Evolutionary conservation across 208 protist species (phyloP).

Genomic region (Naegleria lovaniensis): DNA sequence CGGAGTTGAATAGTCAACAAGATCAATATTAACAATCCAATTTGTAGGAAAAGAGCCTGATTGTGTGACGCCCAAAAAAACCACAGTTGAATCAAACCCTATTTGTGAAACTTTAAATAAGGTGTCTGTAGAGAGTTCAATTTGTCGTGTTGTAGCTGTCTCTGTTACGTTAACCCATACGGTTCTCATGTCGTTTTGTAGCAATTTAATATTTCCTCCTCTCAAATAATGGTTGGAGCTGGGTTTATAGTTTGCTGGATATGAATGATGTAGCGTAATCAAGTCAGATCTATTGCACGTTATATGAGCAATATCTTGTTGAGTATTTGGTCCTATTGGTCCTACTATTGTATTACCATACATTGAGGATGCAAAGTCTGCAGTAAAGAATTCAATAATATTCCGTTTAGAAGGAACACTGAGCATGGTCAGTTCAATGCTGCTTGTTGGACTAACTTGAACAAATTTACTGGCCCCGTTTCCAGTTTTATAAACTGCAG

Average conservation of each 20-base stretch:
- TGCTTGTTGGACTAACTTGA: background rate
- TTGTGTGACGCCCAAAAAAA: background rate
- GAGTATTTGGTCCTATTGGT: background rate
- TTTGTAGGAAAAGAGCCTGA: background rate
- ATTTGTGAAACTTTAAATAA: background rate
- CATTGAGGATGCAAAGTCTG: background rate
- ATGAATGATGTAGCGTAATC: background rate
- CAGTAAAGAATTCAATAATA: background rate
- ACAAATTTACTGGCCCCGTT: background rate
- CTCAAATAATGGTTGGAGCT: background rate
- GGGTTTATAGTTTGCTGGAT: background rate
- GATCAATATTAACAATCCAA: background rate
- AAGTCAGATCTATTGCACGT: background rate
- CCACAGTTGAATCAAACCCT: background rate
- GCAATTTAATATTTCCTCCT: too few species aligned
- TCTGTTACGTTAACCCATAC: background rate
- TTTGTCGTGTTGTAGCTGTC: background rate
- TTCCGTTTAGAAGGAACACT: background rate
- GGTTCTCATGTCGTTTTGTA: background rate
- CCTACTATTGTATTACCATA: background rate
- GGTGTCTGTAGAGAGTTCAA: background rate
- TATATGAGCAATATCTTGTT: background rate
- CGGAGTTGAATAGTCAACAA: background rate
- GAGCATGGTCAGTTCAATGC: background rate
- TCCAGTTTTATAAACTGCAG: background rate